Conservation (phyloP, 1,139 yeast species). For the Candida albicans region DNA sequence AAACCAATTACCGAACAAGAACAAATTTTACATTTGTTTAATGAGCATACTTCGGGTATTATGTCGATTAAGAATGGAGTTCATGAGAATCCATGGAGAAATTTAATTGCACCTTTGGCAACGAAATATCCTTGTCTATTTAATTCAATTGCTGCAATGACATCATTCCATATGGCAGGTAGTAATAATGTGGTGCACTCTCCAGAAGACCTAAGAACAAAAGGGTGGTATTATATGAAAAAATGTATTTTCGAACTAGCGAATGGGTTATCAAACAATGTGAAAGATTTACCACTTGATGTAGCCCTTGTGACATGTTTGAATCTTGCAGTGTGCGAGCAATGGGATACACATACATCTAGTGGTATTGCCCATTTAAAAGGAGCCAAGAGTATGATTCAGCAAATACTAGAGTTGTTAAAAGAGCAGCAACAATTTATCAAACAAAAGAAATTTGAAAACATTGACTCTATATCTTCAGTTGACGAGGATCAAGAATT, state of each 20-base stretch:
- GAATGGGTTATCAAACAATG: conserved; percentile 44
- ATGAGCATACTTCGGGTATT: conserved; percentile 57
- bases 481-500: conserved; percentile 4
- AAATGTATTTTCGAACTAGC: conserved; percentile 59
- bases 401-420: conserved; percentile 39
- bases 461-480: background rate
- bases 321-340: conserved; percentile 62
- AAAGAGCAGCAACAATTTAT: conserved; percentile 25
- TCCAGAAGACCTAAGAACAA: conserved; percentile 37
- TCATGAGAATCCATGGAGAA: conserved; percentile 67
- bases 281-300: conserved; percentile 54
- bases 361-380: conserved; percentile 68
- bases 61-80: conserved; percentile 66
- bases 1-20: conserved; percentile 26
- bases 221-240: conserved; percentile 60
- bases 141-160: conserved; percentile 66
- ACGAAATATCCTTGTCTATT: conserved; percentile 52
- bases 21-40: conserved; percentile 35
- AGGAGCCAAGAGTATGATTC: conserved; percentile 66
- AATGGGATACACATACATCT: conserved; percentile 67
- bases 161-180: conserved; percentile 61
- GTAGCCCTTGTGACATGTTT: conserved; percentile 65
- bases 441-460: conserved; percentile 13
- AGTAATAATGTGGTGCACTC: conserved; percentile 34
- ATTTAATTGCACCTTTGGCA: conserved; percentile 57